Percentiles rank a stretch among this genome's conserved stretches.
Conservation (phyloP, 805 yeast genomes). For the Ogataea allantospora region DNA sequence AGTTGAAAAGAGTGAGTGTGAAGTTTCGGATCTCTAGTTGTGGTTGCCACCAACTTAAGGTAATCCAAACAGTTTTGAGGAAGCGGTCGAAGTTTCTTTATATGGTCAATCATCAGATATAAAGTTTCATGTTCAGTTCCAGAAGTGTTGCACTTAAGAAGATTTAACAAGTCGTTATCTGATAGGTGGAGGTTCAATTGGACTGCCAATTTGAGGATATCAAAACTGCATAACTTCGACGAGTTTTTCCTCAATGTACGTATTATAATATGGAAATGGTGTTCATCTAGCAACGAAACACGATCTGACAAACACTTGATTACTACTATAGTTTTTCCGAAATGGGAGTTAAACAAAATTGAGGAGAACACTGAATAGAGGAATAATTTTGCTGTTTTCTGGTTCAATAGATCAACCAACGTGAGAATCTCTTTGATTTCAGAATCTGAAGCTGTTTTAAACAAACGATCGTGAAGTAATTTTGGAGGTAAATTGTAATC, state of each 20-base stretch:
- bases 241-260: conserved; percentile 19
- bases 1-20: conserved; percentile 5
- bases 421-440: conserved; percentile 6
- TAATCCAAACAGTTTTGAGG: not conserved
- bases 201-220: conserved; percentile 12
- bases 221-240: conserved; percentile 20
- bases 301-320: conserved; percentile 11
- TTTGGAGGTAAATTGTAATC: conserved; percentile 5
- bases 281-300: conserved; percentile 7
- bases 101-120: conserved; percentile 15
- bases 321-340: conserved; percentile 18
- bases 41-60: conserved; percentile 8
- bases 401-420: conserved; percentile 1
- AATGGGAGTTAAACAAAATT: conserved; percentile 16
- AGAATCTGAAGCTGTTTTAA: conserved; percentile 10
- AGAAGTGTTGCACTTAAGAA: conserved; percentile 22
- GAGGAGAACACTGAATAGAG: conserved; percentile 22
- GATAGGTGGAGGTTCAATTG: conserved; percentile 9
- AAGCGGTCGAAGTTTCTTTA: conserved; percentile 4
- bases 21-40: conserved; percentile 18
- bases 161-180: conserved; percentile 14
- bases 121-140: conserved; percentile 30
- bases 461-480: conserved; percentile 3
- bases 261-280: conserved; percentile 19
- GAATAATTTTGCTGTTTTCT: conserved; percentile 13